These are phyloP conservation scores for Paramecium bursaria DNA, from an alignment of 73 alveolate genomes.

Conservation along the genomic window DNA sequence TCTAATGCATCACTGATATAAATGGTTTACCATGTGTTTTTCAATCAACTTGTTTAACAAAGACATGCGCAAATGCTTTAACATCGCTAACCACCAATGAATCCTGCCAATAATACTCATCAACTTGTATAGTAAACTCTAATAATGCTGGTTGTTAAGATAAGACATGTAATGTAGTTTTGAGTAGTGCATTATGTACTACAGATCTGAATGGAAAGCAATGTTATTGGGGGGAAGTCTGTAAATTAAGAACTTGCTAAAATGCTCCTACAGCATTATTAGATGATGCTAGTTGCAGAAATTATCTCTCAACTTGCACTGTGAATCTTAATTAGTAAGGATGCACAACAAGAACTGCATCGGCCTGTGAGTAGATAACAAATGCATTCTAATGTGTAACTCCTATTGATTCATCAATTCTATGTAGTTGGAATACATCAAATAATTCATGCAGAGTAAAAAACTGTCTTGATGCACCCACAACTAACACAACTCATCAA, in stretches of 20 bases:
- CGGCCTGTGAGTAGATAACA: too few relatives aligned
- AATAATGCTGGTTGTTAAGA: not conserved
- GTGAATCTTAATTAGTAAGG: too few relatives aligned
- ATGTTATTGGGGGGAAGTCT: constrained; percentile 29
- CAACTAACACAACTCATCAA: constrained; percentile 7
- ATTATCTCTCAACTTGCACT: constrained; percentile 17
- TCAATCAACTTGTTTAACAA: not conserved
- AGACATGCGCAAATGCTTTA: constrained; percentile 44
- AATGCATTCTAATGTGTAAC: too few relatives aligned
- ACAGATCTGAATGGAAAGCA: constrained; percentile 2
- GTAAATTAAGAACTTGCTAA: not conserved
- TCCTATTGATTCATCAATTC: too few relatives aligned
- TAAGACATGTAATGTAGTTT: not conserved
- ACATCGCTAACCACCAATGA: not conserved
- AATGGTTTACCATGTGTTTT: not conserved
- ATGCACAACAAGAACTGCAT: too few relatives aligned
- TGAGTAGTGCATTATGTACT: constrained; percentile 5
- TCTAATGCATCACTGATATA: not conserved
- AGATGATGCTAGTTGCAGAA: constrained; percentile 19
- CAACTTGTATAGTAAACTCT: constrained; percentile 34
- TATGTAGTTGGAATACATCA: too few relatives aligned
- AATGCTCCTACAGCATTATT: constrained; percentile 59
- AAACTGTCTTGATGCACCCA: too few relatives aligned
- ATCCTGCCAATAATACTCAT: not conserved
- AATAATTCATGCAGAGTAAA: too few relatives aligned